These are phyloP conservation scores for Isoetes engelmannii DNA, from an alignment of 83 land plant genomes.

Conservation along the genomic window DNA sequence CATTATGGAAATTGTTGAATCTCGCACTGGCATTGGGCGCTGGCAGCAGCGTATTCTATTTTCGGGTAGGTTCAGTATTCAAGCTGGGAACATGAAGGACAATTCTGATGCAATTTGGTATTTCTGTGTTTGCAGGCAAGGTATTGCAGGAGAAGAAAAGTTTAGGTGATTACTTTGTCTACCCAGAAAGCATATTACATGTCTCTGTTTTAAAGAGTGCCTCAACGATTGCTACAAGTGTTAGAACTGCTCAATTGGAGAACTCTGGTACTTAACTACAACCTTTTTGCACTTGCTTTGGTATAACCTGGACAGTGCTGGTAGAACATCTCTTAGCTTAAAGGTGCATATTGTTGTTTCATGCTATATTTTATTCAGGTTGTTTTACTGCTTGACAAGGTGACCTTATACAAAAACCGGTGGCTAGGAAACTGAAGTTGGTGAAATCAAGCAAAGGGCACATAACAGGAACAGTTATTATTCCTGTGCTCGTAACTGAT, in stretches of 20 bases:
- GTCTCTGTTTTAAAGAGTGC: constrained; percentile 34
- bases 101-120: neutral
- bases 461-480: constrained; percentile 31
- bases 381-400: no score
- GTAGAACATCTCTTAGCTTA: no score
- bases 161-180: constrained; percentile 40
- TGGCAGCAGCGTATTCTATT: constrained; percentile 46
- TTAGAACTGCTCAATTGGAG: constrained; percentile 15
- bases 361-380: no score
- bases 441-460: constrained; percentile 29
- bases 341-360: no score
- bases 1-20: constrained; percentile 33
- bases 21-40: constrained; percentile 34
- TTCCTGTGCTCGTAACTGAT: constrained; percentile 45
- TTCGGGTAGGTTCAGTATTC: constrained; percentile 39
- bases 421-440: constrained; percentile 39
- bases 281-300: no score
- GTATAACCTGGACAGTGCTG: no score
- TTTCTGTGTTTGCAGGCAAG: constrained; percentile 42
- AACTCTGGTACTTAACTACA: no score
- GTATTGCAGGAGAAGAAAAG: constrained; percentile 39
- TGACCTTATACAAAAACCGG: constrained; percentile 20
- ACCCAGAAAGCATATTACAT: constrained; percentile 34
- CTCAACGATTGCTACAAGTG: constrained; percentile 13
- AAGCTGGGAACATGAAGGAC: no score